Base-by-base conservation (phyloP, 202 grass and related monocot genomes). In the Elaeis oleifera region DNA sequence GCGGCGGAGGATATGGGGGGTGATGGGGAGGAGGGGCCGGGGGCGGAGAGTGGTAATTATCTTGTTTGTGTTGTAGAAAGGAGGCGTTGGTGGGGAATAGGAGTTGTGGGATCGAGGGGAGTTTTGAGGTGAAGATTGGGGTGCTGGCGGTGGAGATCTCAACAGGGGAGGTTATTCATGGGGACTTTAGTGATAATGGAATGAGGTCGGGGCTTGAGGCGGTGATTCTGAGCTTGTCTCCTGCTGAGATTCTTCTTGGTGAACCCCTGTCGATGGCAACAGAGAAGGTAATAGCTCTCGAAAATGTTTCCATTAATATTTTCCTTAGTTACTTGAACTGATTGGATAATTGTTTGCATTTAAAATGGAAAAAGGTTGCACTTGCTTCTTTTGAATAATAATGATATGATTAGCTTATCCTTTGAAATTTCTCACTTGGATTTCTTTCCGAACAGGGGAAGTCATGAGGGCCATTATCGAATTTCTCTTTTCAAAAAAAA, bases 11-110 rank as follows among this genome's bases (percentile, higher is more conserved):
- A 81, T 53, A 80, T 83, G 79, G 58, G 81, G n/a, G 87, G 73
- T 32, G 75, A 75, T 4, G 73, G 63, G 0, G 79, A 50, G 18
- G 28, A 36, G 9, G 58, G 18, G 19, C 23, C 18, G 13, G 23
- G 58, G 0, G 84, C 79, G 14, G 81, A 94, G 22, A 71, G 22
- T 36, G 77, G 73, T 50, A 90, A 81, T 65, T 90, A 85, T 68
- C 79, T 96, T 28, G 71, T 83, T 5, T 96, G 91, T 65, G 71
- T 96, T 27, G 84, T 90, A 48, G 91, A 96, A 90, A 77, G 79
- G 81, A 90, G 64, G 32, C 83, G 69, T 69, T 23, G 1, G 71
- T 64, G 18, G 58, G 16, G 9, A 72, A 44, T 44, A 74, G 6
- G 75, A 73, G 77, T 55, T 18, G 36, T 13, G 36, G 11, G 36